phyloP scores from a whole-genome alignment of 2,329 filamentous ascomycete species.

The Cercospora sp. region DNA sequence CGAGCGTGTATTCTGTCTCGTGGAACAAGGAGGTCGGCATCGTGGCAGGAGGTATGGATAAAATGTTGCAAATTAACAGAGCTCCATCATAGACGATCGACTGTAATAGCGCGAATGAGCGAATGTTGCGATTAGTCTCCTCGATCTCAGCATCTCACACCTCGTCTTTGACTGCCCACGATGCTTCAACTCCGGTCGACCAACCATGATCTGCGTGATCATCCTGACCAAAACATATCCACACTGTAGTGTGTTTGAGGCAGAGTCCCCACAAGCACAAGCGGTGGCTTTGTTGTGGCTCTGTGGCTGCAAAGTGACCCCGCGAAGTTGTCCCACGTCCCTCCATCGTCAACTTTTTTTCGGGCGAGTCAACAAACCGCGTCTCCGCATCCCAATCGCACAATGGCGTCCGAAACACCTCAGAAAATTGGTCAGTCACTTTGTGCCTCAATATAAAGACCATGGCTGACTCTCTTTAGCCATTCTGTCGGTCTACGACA shows the following conservation, averaged over 20 bases:
- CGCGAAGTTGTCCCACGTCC: background rate
- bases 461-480: slow-evolving; percentile 50
- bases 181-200: background rate
- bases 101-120: background rate
- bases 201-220: background rate
- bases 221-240: background rate
- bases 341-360: slow-evolving; percentile 2
- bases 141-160: background rate
- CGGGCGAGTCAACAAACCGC: background rate
- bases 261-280: background rate
- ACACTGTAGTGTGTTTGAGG: background rate
- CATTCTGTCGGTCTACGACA: slow-evolving; percentile 98
- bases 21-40: slow-evolving; percentile 89
- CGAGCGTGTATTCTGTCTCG: slow-evolving; percentile 83
- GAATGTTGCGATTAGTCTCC: background rate
- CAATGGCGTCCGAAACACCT: slow-evolving; percentile 17
- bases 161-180: background rate
- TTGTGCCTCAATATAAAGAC: background rate
- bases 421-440: slow-evolving; percentile 30
- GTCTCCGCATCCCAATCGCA: background rate
- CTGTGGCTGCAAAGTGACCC: background rate
- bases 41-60: slow-evolving; percentile 89
- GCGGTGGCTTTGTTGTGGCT: background rate
- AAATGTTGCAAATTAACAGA: slow-evolving; percentile 86
- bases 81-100: slow-evolving; percentile 33